Conservation (phyloP, 306 rosid genomes). For the Quercus ilex region DNA sequence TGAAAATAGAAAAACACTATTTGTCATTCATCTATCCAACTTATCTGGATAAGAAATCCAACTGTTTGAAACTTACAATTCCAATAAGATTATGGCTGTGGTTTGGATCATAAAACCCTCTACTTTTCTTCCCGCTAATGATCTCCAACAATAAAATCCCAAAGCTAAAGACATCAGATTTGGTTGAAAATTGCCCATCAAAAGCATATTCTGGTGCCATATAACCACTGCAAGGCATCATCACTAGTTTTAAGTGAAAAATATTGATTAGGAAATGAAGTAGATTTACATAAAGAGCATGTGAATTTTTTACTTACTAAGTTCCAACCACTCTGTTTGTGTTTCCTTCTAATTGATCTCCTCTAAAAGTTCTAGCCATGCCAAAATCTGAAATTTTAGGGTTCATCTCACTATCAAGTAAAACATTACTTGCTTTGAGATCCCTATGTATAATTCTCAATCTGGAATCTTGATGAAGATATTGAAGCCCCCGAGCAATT, state of each 20-base stretch:
- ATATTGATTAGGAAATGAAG: no score
- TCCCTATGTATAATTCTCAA: slow-evolving; percentile 54
- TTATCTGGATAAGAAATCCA: no score
- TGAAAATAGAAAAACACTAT: not conserved
- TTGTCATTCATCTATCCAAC: not conserved
- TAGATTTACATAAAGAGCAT: no score
- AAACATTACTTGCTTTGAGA: slow-evolving; percentile 51
- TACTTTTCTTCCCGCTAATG: slow-evolving; percentile 42
- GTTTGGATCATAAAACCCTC: slow-evolving; percentile 28
- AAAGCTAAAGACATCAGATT: slow-evolving; percentile 58
- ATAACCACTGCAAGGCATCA: slow-evolving; percentile 41
- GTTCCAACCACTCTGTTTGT: slow-evolving; percentile 54
- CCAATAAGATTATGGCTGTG: slow-evolving; percentile 42
- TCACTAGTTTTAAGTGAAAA: not conserved
- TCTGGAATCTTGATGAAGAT: slow-evolving; percentile 62
- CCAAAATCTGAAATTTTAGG: slow-evolving; percentile 70
- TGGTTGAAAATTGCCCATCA: slow-evolving; percentile 48
- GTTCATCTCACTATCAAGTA: slow-evolving; percentile 47
- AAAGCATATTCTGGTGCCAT: slow-evolving; percentile 58
- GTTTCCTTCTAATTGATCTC: slow-evolving; percentile 35
- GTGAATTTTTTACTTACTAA: slow-evolving; percentile 34
- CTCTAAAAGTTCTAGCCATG: slow-evolving; percentile 43
- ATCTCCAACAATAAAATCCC: slow-evolving; percentile 52
- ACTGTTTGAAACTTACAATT: slow-evolving; percentile 33
- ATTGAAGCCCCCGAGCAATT: slow-evolving; percentile 45